A percentile compares a stretch with the other conserved stretches of the same genome.
Evolutionary conservation across 805 yeast genomes (phyloP).

Genomic region (Saccharomycopsis olivae): DNA sequence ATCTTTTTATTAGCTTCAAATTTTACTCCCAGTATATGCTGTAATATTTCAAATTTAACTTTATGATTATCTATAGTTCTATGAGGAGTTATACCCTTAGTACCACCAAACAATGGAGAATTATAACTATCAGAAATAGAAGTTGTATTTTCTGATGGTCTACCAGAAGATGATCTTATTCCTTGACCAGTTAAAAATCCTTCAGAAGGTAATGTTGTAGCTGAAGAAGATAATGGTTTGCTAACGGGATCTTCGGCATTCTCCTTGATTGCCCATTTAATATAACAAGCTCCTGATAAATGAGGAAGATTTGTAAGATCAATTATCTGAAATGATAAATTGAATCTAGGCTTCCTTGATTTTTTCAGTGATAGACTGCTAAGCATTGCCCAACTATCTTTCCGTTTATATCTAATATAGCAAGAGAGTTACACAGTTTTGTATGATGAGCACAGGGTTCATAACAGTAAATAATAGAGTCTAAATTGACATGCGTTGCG

Average conservation of each 20-base stretch:
- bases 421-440: no score
- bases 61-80: constrained; percentile 40
- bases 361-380: constrained; percentile 7
- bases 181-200: background rate
- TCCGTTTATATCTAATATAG: background rate
- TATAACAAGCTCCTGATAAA: constrained; percentile 53
- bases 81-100: constrained; percentile 31
- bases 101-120: constrained; percentile 8
- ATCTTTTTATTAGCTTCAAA: constrained; percentile 25
- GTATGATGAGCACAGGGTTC: no score
- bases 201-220: background rate
- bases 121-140: constrained; percentile 3
- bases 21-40: constrained; percentile 17
- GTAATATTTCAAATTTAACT: constrained; percentile 36
- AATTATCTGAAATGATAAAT: constrained; percentile 8
- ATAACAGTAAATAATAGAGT: no score
- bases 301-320: constrained; percentile 84
- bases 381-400: constrained; percentile 4
- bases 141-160: constrained; percentile 9
- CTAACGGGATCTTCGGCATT: constrained; percentile 23
- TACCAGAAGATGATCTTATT: background rate
- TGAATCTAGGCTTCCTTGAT: constrained; percentile 11
- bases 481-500: no score
- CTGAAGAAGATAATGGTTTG: constrained; percentile 12
- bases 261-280: constrained; percentile 54